phyloP scores from a whole-genome alignment of 1,284 basidiomycete species.

The Taiwanofungus camphoratus region DNA sequence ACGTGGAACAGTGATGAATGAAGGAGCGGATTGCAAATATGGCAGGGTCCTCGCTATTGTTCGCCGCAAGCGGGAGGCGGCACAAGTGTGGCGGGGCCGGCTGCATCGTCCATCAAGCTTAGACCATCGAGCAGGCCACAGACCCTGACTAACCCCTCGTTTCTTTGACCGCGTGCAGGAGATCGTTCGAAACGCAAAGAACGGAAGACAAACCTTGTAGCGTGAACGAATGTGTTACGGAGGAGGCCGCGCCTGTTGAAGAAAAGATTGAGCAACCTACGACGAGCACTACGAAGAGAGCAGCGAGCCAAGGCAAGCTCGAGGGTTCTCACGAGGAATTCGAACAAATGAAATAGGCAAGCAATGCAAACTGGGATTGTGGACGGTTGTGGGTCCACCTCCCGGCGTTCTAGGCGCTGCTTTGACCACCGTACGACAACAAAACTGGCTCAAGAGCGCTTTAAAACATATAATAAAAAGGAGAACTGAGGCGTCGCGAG shows the following conservation, averaged over 20 bases:
- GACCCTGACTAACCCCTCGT: background rate
- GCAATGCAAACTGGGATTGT: slow-evolving; percentile 22
- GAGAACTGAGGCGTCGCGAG: slow-evolving; percentile 18
- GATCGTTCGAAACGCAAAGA: background rate
- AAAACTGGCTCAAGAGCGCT: slow-evolving; percentile 7
- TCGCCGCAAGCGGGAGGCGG: background rate
- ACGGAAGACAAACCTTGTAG: slow-evolving; percentile 37
- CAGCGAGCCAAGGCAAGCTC: slow-evolving; percentile 16
- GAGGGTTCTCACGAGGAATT: slow-evolving; percentile 23
- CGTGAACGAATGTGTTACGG: slow-evolving; percentile 56
- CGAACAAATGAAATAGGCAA: slow-evolving; percentile 18
- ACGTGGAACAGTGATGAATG: background rate
- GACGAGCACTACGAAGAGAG: slow-evolving; percentile 11
- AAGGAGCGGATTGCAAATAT: background rate
- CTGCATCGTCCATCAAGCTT: background rate
- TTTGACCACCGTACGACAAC: background rate
- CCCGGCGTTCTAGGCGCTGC: background rate
- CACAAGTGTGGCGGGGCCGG: background rate
- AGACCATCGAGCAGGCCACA: background rate
- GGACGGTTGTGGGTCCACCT: slow-evolving; percentile 26
- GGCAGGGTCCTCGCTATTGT: slow-evolving; percentile 6
- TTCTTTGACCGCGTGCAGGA: background rate
- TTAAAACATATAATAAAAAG: slow-evolving; percentile 1
- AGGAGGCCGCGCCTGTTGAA: slow-evolving; percentile 62
- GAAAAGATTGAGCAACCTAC: slow-evolving; percentile 20